phyloP scores from a whole-genome alignment of 805 yeast species.

The Zygosaccharomyces lentus region DNA sequence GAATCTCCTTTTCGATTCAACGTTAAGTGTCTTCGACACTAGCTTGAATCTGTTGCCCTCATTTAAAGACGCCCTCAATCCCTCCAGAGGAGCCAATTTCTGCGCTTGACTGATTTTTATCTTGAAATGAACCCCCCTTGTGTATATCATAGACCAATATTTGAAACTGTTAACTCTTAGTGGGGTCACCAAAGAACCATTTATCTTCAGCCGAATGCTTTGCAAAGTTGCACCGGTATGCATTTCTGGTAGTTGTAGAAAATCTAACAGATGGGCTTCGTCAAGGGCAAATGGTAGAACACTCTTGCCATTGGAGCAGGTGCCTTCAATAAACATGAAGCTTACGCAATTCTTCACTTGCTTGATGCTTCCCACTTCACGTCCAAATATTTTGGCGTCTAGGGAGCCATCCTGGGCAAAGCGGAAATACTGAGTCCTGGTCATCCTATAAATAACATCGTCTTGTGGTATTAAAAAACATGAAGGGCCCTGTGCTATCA shows the following conservation, averaged over 20 bases:
- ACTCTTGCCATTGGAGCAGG: slow-evolving; percentile 79
- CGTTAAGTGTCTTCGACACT: slow-evolving; percentile 43
- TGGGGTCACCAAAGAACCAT: slow-evolving; percentile 35
- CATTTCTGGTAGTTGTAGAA: slow-evolving; percentile 14
- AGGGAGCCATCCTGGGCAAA: slow-evolving; percentile 27
- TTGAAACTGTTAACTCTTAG: slow-evolving; percentile 15
- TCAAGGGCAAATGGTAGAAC: slow-evolving; percentile 51
- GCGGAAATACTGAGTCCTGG: slow-evolving; percentile 15
- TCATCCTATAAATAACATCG: slow-evolving; percentile 14
- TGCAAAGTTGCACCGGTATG: slow-evolving; percentile 15
- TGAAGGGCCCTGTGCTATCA: slow-evolving; percentile 25
- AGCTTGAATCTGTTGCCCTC: slow-evolving; percentile 48
- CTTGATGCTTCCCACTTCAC: slow-evolving; percentile 13
- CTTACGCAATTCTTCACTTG: slow-evolving; percentile 41
- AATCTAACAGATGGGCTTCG: slow-evolving; percentile 19
- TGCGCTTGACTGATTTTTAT: slow-evolving; percentile 27
- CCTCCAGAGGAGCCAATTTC: slow-evolving; percentile 22
- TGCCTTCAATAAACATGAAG: slow-evolving; percentile 71
- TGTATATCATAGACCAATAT: slow-evolving; percentile 21
- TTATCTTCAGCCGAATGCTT: slow-evolving; percentile 30
- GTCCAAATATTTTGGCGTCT: slow-evolving; percentile 14
- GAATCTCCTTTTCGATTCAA: slow-evolving; percentile 44
- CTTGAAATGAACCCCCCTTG: slow-evolving; percentile 20
- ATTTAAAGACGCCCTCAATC: slow-evolving; percentile 34
- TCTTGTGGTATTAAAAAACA: slow-evolving; percentile 23